phyloP scores from a whole-genome alignment of 768 basidiomycete genomes.

The Floccularia luteovirens region DNA sequence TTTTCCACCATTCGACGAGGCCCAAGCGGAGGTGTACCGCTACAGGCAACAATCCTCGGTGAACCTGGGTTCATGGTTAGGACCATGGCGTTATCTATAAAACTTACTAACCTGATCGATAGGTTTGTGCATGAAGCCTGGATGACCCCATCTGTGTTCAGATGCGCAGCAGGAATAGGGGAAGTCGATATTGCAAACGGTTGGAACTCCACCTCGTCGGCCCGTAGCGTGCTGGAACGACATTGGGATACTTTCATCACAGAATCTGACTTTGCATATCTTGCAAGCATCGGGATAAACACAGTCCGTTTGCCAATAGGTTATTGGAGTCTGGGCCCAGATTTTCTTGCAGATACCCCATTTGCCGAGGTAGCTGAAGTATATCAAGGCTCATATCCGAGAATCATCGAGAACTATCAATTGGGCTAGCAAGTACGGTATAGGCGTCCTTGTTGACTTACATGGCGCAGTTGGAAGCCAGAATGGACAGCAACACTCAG shows the following conservation, averaged over 20 bases:
- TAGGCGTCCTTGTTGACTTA: conserved; percentile 67
- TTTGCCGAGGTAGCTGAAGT: conserved; percentile 46
- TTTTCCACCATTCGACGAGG: conserved; percentile 42
- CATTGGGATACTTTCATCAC: conserved; percentile 78
- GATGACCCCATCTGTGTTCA: conserved; percentile 66
- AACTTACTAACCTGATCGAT: background rate
- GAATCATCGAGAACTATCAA: conserved; percentile 57
- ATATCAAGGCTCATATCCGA: conserved; percentile 60
- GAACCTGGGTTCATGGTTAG: conserved; percentile 58
- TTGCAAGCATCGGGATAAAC: conserved; percentile 62
- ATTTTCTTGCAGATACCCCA: conserved; percentile 55
- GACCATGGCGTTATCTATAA: background rate
- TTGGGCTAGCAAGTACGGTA: conserved; percentile 44
- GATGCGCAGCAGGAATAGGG: conserved; percentile 45
- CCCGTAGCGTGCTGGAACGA: conserved; percentile 48
- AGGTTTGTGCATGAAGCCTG: conserved; percentile 73
- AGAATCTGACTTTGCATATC: conserved; percentile 56
- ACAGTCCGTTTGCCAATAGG: conserved; percentile 59
- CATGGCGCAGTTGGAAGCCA: conserved; percentile 76
- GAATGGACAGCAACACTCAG: conserved; percentile 65
- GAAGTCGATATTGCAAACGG: conserved; percentile 66
- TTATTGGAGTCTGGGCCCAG: conserved; percentile 51
- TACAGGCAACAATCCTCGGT: conserved; percentile 60
- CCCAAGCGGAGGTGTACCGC: conserved; percentile 43
- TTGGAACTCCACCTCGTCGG: conserved; percentile 36